Base-by-base conservation (phyloP, 768 basidiomycete genomes). In the Tricholoma bakamatsutake region DNA sequence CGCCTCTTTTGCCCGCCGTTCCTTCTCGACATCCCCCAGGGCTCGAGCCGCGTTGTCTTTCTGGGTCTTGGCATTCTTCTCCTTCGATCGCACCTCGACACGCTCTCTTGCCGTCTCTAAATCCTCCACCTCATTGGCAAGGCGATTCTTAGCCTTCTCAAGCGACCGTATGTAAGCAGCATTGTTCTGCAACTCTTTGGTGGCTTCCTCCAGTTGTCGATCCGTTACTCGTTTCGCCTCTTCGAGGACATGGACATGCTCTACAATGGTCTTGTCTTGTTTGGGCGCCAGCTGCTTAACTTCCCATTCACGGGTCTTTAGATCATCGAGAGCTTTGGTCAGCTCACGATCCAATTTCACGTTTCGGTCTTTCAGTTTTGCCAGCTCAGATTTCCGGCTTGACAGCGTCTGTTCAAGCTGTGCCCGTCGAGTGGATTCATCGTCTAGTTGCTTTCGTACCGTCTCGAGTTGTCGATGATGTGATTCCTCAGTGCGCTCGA, bases 191-290 rank as follows among this genome's bases (percentile, higher is more conserved):
- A 96, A 70, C 67, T 96, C 93, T 17, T 77, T 69, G 54, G 90
- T 86, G 0, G 93, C 88, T 2, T 91, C 90, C 17, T 77, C 82
- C 13, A 98, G 82, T 65, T 97, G 92, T 37, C 88, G 83, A 67
- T 98, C 96, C 1, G 96, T 95, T 55, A 96, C 85, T 34, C 85
- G 85, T 70, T 98, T 98, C 13, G 96, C 96, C 67, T 95, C 91
- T 67, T 98, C 94, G 10, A 96, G 79, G 28, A 98, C 96, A 67
- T 98, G 87, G 24, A 97, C 92, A 65, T 98, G 96, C 69, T 98
- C 95, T 43, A 98, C 94, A 57, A 97, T 95, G n/a, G 91, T 97
- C 75, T 95, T 98, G 75, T 98, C 93, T 66, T 97, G 89, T 66
- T 81, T 84, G 2, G 90, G 87, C 52, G 89, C 85, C 8, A 98